Evolutionary conservation across 768 basidiomycete species (phyloP).

Genomic region (Hypsizygus marmoreus): DNA sequence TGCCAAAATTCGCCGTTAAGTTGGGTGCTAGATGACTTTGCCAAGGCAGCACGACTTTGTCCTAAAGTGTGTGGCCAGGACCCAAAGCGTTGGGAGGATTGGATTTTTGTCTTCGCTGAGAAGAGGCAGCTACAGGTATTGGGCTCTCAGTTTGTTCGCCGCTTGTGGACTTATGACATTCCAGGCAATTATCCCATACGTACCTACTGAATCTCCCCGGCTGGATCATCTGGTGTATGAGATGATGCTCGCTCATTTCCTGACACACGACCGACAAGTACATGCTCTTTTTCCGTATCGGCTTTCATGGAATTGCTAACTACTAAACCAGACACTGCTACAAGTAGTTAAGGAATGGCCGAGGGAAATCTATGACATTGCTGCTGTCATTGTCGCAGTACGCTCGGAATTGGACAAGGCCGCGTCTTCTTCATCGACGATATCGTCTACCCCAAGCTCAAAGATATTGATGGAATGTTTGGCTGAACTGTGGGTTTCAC

Average conservation of each 20-base stretch:
- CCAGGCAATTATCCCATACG: slow-evolving; percentile 84
- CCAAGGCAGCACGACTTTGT: slow-evolving; percentile 78
- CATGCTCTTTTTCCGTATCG: slow-evolving; percentile 14
- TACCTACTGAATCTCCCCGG: slow-evolving; percentile 82
- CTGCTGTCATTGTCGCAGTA: slow-evolving; percentile 87
- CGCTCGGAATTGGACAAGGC: slow-evolving; percentile 75
- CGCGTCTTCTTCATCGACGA: slow-evolving; percentile 50
- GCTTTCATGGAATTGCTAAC: slow-evolving; percentile 3
- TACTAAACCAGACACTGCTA: slow-evolving; percentile 60
- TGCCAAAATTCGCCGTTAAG: background rate
- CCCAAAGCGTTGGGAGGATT: slow-evolving; percentile 88
- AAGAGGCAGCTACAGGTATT: slow-evolving; percentile 74
- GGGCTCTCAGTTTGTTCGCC: background rate
- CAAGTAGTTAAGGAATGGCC: slow-evolving; percentile 89
- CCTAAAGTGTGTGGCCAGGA: slow-evolving; percentile 86
- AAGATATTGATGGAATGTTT: slow-evolving; percentile 89
- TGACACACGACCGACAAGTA: slow-evolving; percentile 76
- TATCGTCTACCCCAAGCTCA: slow-evolving; percentile 45
- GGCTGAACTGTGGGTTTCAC: slow-evolving; percentile 72
- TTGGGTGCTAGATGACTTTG: slow-evolving; percentile 47
- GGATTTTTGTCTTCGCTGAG: slow-evolving; percentile 90
- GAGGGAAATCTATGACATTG: slow-evolving; percentile 83
- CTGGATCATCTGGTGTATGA: slow-evolving; percentile 89
- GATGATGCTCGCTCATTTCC: slow-evolving; percentile 88
- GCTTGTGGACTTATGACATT: slow-evolving; percentile 7